Evolutionary conservation across 805 yeast species (phyloP), one percentile per base, ranked within the genome.

Genomic region (Ogataea philodendri): DNA sequence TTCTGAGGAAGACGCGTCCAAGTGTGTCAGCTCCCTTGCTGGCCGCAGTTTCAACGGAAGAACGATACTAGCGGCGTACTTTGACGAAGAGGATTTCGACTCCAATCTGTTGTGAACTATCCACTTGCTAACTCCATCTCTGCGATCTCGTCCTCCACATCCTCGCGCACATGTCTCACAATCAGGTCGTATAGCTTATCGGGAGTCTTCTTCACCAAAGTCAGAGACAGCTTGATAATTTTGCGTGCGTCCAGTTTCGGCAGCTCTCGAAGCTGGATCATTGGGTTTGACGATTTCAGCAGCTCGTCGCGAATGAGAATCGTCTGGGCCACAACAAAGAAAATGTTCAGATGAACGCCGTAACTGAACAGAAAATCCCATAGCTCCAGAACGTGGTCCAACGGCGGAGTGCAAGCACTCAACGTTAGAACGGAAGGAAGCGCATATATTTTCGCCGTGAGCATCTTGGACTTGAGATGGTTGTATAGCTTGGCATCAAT

Each of bases 291-390:
- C 7, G 81, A 69, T 10, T 62, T 63, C 37, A 89, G 57, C n/a
- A 88, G 62, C 19, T 69, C 62, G 7, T 78, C 71, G 39, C 96
- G 66, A 41, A 83, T 79, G 26, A 81, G 65, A 4, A 84, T 77
- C 15, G 88, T 62, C 55, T 85, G 95, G 2, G 96, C 90, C 7
- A 87, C 85, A 3, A 88, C 76, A 47, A 87, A 83, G 23, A 89
- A 65, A 18, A 89, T 73, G 60, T 89, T 88, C 79, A 87, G 72
- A 52, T 89, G 96, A 13, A 84, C 76, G 0, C 97, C 97, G 51
- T 85, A 88, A 3, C 96, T 95, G 59, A 88, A 83, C 49, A 87
- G 62, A 46, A 88, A 84, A 57, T 88, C 97, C 97, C 97, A 88
- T 11, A 88, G 66, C 39, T 78, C 74, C 23, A 88, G 60, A 1